These are phyloP conservation scores for Globisporangium paddicum DNA, from an alignment of 352 stramenopile species.

Conservation along the genomic window DNA sequence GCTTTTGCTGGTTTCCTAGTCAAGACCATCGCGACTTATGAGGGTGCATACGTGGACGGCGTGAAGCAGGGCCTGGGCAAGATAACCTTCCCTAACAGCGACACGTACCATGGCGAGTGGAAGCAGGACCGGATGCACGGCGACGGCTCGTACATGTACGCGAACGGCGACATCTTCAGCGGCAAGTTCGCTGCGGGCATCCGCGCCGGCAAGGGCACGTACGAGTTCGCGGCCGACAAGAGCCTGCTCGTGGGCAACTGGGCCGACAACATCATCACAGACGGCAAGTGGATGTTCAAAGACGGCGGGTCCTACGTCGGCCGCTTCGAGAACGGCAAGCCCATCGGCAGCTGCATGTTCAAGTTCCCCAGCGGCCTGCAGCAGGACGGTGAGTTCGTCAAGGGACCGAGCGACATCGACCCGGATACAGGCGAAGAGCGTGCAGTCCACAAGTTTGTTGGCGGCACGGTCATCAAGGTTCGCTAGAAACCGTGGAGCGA, in stretches of 20 bases:
- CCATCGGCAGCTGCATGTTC: constrained; percentile 85
- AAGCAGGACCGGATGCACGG: constrained; percentile 80
- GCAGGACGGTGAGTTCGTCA: constrained; percentile 84
- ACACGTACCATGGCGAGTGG: constrained; percentile 90
- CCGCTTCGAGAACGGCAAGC: constrained; percentile 80
- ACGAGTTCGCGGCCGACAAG: constrained; percentile 83
- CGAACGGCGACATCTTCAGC: constrained; percentile 90
- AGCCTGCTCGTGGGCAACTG: constrained; percentile 85
- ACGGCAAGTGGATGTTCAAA: constrained; percentile 91
- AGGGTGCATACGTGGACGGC: constrained; percentile 85
- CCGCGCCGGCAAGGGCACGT: constrained; percentile 84
- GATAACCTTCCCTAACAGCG: constrained; percentile 89
- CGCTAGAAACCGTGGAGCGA: constrained; percentile 23
- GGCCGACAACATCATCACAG: constrained; percentile 79
- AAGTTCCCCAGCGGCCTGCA: constrained; percentile 85
- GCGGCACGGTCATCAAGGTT: constrained; percentile 63
- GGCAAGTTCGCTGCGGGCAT: constrained; percentile 78
- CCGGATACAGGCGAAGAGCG: constrained; percentile 52
- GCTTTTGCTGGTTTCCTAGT: constrained; percentile 21
- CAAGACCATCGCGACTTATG: constrained; percentile 72
- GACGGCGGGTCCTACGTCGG: constrained; percentile 80
- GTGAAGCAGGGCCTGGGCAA: constrained; percentile 85
- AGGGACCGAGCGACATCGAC: constrained; percentile 21
- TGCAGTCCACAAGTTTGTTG: constrained; percentile 61
- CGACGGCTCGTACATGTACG: constrained; percentile 90